A percentile compares a stretch with the other conserved stretches of the same genome.
These are phyloP conservation scores for Colletotrichum graminicola DNA, from an alignment of 2,329 filamentous ascomycete species.

Conservation along the genomic window DNA sequence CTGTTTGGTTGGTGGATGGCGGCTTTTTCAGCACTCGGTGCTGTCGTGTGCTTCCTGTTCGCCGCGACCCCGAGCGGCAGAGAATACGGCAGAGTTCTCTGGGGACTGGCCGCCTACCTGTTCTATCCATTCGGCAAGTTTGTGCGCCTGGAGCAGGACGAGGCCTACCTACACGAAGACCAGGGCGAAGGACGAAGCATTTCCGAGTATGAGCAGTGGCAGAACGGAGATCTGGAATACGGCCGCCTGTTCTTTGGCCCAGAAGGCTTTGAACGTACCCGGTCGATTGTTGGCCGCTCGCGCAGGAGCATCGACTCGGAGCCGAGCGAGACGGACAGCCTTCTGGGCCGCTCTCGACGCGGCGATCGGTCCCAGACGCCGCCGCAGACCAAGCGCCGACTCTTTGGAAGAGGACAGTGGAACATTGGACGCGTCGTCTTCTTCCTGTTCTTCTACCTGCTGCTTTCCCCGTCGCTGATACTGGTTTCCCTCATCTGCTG, in stretches of 20 bases:
- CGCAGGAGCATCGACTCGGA: constrained; percentile 89
- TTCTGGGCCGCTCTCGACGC: constrained; percentile 75
- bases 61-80: constrained; percentile 82
- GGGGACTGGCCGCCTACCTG: constrained; percentile 86
- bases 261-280: constrained; percentile 76
- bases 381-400: constrained; percentile 76
- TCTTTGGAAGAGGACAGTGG: constrained; percentile 97
- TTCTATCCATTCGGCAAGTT: constrained; percentile 98
- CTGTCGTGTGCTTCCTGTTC: constrained; percentile 82
- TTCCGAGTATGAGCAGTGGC: constrained; percentile 99
- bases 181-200: constrained; percentile 96
- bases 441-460: constrained; percentile 94
- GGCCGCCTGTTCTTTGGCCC: constrained; percentile 97
- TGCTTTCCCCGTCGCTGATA: constrained; percentile 88
- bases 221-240: constrained; percentile 95
- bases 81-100: constrained; percentile 88
- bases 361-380: constrained; percentile 60
- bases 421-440: constrained; percentile 94
- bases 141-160: constrained; percentile 92
- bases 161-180: constrained; percentile 94
- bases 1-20: constrained; percentile 98
- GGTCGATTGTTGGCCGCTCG: constrained; percentile 87
- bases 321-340: constrained; percentile 87
- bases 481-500: constrained; percentile 91
- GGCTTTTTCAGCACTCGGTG: constrained; percentile 78